phyloP scores from a whole-genome alignment of 2,329 filamentous ascomycete species.

The Pseudogymnoascus sp. region DNA sequence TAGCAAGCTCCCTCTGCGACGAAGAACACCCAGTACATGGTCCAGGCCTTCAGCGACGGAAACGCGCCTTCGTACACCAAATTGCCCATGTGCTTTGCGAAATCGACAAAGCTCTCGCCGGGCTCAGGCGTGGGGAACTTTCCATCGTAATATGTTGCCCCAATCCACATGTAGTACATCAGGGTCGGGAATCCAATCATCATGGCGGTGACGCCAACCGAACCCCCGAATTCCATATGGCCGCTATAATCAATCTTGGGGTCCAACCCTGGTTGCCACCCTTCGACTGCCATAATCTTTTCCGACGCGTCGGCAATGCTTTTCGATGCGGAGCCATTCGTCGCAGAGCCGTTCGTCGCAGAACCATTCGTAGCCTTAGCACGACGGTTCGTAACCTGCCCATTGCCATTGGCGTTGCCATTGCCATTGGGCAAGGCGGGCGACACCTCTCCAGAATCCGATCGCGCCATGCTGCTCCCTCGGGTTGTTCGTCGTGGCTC shows the following conservation, averaged over 20 bases:
- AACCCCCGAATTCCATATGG: constrained; percentile 80
- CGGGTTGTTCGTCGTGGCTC: constrained; percentile 20
- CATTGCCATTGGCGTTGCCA: constrained; percentile 16
- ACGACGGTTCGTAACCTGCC: constrained; percentile 4
- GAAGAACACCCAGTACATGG: constrained; percentile 92
- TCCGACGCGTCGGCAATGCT: constrained; percentile 15
- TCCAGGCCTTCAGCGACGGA: constrained; percentile 76
- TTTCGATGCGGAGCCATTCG: constrained; percentile 14
- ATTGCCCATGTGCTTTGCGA: constrained; percentile 62
- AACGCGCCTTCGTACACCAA: constrained; percentile 80
- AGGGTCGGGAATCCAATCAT: constrained; percentile 90
- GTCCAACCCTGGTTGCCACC: constrained; percentile 54
- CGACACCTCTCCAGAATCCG: constrained; percentile 5
- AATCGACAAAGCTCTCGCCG: constrained; percentile 64
- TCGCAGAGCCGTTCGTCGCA: constrained; percentile 10
- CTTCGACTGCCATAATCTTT: constrained; percentile 38
- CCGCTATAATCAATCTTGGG: constrained; percentile 58
- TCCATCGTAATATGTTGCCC: constrained; percentile 86
- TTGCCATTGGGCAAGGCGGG: constrained; percentile 14
- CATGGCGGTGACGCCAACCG: constrained; percentile 70
- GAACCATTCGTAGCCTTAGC: constrained; percentile 2
- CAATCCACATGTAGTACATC: constrained; percentile 99
- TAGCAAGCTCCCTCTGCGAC: constrained; percentile 79
- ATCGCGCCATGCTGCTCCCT: constrained; percentile 11
- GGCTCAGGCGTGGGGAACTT: constrained; percentile 63